Conservation (phyloP, 176 grass and related monocot genomes). For the sorghum (Sorghum bicolor) region DNA sequence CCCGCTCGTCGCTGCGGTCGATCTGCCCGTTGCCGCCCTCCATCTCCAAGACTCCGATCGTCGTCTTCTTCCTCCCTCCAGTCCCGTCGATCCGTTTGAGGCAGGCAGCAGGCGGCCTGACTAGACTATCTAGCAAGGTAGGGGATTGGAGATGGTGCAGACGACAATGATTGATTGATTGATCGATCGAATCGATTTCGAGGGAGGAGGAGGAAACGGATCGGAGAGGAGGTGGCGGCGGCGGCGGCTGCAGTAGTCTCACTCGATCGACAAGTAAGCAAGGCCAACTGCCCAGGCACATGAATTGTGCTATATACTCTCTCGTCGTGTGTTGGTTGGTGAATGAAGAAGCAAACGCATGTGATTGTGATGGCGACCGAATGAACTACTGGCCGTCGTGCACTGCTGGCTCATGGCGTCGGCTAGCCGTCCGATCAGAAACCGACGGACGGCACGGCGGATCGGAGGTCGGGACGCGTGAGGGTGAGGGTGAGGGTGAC, state of each 20-base stretch:
- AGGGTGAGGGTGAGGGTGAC: neutral
- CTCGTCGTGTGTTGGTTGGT: neutral
- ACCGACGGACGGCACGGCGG: neutral
- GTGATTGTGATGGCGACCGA: no score
- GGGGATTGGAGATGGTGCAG: neutral
- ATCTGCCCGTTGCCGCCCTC: conserved; percentile 18
- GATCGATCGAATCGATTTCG: neutral
- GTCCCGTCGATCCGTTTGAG: neutral
- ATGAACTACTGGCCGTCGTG: neutral
- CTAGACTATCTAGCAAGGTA: neutral
- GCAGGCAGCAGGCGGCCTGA: neutral
- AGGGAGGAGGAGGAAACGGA: neutral
- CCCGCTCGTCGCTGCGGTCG: neutral
- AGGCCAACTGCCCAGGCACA: neutral
- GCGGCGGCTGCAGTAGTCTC: neutral
- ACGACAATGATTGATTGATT: neutral
- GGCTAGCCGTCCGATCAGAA: neutral
- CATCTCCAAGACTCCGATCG: neutral
- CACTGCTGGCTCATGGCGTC: neutral
- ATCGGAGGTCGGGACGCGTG: neutral
- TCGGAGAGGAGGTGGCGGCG: neutral
- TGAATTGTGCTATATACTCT: neutral
- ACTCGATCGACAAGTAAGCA: neutral
- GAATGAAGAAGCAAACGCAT: no score
- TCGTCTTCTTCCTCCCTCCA: no score